Evolutionary conservation across 208 protist genomes (phyloP), one percentile per base, ranked within the genome.

Genomic region (Sergeia podlipaevii): DNA sequence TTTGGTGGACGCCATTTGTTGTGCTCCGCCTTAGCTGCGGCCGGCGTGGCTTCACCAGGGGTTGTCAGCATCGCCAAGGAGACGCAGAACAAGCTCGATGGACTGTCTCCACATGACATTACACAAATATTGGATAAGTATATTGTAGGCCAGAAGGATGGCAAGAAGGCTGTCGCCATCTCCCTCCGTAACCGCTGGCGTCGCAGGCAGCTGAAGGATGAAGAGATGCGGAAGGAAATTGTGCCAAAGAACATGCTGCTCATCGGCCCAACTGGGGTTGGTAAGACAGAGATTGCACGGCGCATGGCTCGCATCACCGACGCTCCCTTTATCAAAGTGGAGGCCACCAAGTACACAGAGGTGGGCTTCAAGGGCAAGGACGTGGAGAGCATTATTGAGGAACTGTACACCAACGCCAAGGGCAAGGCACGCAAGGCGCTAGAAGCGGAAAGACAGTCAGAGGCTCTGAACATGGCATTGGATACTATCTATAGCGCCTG

Each of bases 301-400:
- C 74, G 97, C 41, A 91, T 99, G 74, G 97, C 97, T 4, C 96
- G 94, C 60, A 85, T 99, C 64, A 93, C 96, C 1, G 78, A 98
- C 44, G 94, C 97, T 0, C 97, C 97, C 2, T 99, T 99, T 62
- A 77, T 99, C 18, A 99, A 99, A 70, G 97, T 98, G 6, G 97
- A 99, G 74, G 97, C 97, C 10, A 99, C 97, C 27, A 98, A 98
- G 79, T 99, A 97, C 74, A 99, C 97, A 1, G 97, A 98, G 56
- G 91, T 97, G 0, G 91, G 91, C 23, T 98, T 98, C 69, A 96
- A 98, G 43, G 94, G 94, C 23, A 95, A 97, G 56, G 96, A 98
- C 60, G 97, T 99, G 15, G 97, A 98, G 59, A 89, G 76, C 33
- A 98, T 98, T 46, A 97, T 98, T 56, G 79, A 95, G 53, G 97